Percentiles rank a stretch among this genome's conserved stretches.
phyloP scores from a whole-genome alignment of 768 basidiomycete genomes.

The Ephemerocybe angulata region DNA sequence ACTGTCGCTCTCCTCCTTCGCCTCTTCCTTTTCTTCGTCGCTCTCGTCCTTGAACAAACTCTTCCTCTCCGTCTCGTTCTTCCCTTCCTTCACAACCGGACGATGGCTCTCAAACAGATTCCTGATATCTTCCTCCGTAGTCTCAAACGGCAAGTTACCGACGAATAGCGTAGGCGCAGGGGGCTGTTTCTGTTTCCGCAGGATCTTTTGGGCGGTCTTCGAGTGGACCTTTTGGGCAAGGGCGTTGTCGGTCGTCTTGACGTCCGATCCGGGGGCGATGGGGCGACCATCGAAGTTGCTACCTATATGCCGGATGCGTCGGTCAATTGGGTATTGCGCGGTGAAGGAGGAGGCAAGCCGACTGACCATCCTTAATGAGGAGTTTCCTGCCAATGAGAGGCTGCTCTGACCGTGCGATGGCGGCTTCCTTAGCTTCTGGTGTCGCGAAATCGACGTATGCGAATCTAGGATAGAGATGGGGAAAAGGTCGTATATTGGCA shows the following conservation, averaged over 20 bases:
- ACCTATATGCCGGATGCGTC: too few species aligned
- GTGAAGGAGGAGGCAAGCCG: too few species aligned
- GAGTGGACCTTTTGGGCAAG: slow-evolving; percentile 43
- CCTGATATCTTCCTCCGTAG: slow-evolving; percentile 73
- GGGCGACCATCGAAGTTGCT: slow-evolving; percentile 73
- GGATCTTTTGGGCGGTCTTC: slow-evolving; percentile 75
- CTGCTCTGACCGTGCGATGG: slow-evolving; percentile 79
- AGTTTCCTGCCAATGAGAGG: slow-evolving; percentile 80
- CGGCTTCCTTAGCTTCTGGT: slow-evolving; percentile 65
- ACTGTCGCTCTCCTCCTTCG: too few species aligned
- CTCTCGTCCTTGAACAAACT: too few species aligned
- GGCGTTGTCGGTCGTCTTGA: slow-evolving; percentile 26
- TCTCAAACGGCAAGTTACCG: slow-evolving; percentile 90
- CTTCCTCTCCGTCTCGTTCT: slow-evolving; percentile 17
- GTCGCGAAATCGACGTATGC: slow-evolving; percentile 95
- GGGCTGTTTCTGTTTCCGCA: slow-evolving; percentile 75
- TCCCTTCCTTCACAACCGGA: slow-evolving; percentile 25
- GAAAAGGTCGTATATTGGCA: slow-evolving; percentile 4
- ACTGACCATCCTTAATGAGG: slow-evolving; percentile 88
- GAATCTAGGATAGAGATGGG: slow-evolving; percentile 62
- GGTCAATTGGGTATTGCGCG: background rate
- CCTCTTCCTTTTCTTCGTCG: slow-evolving; percentile 25
- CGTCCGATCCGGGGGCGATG: slow-evolving; percentile 36
- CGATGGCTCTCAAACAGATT: slow-evolving; percentile 71
- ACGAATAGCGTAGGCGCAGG: slow-evolving; percentile 86